Evolutionary conservation across 768 basidiomycete genomes (phyloP).

Genomic region (Mycena rosella): DNA sequence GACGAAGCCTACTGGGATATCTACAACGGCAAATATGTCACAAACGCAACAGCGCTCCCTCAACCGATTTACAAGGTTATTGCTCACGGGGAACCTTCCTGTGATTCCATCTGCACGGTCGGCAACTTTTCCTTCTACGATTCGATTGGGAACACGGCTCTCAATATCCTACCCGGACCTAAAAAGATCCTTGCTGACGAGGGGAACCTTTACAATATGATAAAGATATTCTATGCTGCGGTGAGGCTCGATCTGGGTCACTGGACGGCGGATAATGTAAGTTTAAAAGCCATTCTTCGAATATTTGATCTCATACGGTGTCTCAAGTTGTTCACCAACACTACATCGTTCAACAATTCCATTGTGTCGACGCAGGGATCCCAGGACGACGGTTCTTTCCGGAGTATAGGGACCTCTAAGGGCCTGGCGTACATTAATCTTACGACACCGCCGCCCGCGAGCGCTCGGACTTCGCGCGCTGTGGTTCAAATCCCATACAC

Average conservation of each 20-base stretch:
- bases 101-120: too few relatives aligned
- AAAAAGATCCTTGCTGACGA: constrained; percentile 17
- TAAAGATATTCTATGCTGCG: constrained; percentile 25
- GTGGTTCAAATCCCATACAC: constrained; percentile 31
- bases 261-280: constrained; percentile 31
- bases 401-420: constrained; percentile 4
- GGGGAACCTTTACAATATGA: constrained; percentile 23
- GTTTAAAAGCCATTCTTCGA: background rate
- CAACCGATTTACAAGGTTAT: too few relatives aligned
- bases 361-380: background rate
- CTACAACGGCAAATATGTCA: too few relatives aligned
- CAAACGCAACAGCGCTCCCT: too few relatives aligned
- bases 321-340: constrained; percentile 32
- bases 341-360: constrained; percentile 23
- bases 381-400: constrained; percentile 3
- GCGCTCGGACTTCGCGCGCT: constrained; percentile 12
- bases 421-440: constrained; percentile 30
- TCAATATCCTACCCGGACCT: constrained; percentile 10
- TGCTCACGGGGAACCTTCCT: too few relatives aligned
- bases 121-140: too few relatives aligned
- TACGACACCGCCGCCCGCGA: constrained; percentile 6
- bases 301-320: background rate
- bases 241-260: constrained; percentile 32
- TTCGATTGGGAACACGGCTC: constrained; percentile 30
- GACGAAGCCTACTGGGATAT: too few relatives aligned